A percentile compares a stretch with the other conserved stretches of the same genome.
Evolutionary conservation across 768 basidiomycete species (phyloP).

Genomic region (Phanerochaete carnosa): DNA sequence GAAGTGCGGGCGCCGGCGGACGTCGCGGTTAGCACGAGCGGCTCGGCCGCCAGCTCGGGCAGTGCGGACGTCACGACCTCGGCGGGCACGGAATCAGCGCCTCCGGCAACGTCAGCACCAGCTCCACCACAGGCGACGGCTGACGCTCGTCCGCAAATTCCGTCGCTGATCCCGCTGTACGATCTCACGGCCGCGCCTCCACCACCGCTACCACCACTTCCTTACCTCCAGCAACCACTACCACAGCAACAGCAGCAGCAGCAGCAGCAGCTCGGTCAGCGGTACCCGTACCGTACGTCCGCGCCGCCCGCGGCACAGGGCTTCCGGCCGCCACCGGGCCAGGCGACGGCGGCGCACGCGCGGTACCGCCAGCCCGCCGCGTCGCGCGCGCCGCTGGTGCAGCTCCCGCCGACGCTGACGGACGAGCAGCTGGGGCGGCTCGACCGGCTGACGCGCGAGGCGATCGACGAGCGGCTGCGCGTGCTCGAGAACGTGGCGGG

Average conservation of each 20-base stretch:
- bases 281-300: background rate
- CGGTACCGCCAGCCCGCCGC: slow-evolving; percentile 7
- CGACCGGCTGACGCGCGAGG: slow-evolving; percentile 69
- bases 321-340: background rate
- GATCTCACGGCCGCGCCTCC: slow-evolving; percentile 22
- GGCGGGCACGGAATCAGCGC: background rate
- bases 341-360: background rate
- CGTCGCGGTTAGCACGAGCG: background rate
- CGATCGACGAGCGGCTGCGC: slow-evolving; percentile 80
- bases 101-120: background rate
- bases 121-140: background rate
- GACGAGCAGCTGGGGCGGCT: slow-evolving; percentile 63
- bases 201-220: background rate
- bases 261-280: background rate
- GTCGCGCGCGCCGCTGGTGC: slow-evolving; percentile 13
- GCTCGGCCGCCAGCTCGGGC: background rate
- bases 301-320: background rate
- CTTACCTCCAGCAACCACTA: background rate
- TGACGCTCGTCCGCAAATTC: slow-evolving; percentile 20
- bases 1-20: slow-evolving; percentile 9
- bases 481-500: slow-evolving; percentile 77
- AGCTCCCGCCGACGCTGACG: slow-evolving; percentile 45
- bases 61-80: background rate
- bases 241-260: background rate
- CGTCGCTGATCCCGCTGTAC: slow-evolving; percentile 41